Evolutionary conservation across 495 filamentous ascomycete genomes (phyloP).

Genomic region (Beverwykella pulmonaria): DNA sequence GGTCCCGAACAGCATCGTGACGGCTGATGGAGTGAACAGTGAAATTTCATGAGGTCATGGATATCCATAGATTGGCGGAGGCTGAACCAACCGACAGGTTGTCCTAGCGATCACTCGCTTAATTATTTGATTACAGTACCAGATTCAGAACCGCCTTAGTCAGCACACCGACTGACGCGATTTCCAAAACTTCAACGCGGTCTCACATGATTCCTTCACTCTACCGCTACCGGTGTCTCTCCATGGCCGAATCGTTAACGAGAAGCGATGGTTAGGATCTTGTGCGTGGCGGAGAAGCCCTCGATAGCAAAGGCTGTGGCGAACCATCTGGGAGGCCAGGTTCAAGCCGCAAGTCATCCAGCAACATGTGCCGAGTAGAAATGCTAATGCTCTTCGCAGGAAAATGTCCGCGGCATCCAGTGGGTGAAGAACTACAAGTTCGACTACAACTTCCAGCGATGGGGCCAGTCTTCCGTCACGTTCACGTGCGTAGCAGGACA

Average conservation of each 20-base stretch:
- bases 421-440: conserved; percentile 96
- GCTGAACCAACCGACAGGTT: background rate
- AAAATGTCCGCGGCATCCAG: conserved; percentile 61
- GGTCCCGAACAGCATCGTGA: conserved; percentile 33
- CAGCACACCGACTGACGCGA: conserved; percentile 9
- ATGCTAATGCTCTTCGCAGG: conserved; percentile 44
- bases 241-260: background rate
- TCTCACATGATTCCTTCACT: conserved; percentile 23
- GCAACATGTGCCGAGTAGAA: background rate
- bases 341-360: conserved; percentile 65
- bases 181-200: conserved; percentile 19
- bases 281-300: conserved; percentile 97
- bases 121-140: background rate
- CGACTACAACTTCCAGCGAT: conserved; percentile 79
- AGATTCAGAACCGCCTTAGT: background rate
- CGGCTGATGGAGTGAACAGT: background rate
- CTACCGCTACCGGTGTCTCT: background rate
- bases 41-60: background rate
- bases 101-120: background rate
- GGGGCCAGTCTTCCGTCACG: conserved; percentile 80
- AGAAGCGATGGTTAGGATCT: conserved; percentile 53
- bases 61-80: background rate
- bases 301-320: conserved; percentile 95
- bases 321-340: conserved; percentile 74
- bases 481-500: conserved; percentile 95